A percentile compares a stretch with the other conserved stretches of the same genome.
These are phyloP conservation scores for Boletus bicolor DNA, from an alignment of 768 basidiomycete genomes.

Conservation along the genomic window DNA sequence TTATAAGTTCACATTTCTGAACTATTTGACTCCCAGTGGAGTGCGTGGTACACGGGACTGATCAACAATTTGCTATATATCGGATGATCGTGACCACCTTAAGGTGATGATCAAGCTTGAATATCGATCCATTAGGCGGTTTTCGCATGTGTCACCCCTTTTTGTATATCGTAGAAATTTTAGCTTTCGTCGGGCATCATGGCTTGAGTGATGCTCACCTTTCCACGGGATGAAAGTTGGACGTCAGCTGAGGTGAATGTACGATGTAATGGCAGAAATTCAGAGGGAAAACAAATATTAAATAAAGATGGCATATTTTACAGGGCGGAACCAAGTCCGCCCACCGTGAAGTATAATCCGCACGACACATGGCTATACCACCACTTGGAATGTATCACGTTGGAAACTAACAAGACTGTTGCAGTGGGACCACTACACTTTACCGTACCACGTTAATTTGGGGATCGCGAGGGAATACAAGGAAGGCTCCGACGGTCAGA, in stretches of 20 bases:
- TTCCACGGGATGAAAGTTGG: neutral
- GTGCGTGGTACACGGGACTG: neutral
- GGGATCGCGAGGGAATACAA: neutral
- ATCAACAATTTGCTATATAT: neutral
- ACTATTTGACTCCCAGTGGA: neutral
- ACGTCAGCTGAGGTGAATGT: neutral
- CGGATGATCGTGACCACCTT: neutral
- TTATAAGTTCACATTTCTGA: too few relatives aligned
- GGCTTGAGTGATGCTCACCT: neutral
- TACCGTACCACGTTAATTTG: neutral
- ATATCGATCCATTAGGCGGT: neutral
- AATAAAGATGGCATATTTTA: neutral
- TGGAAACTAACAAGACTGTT: neutral
- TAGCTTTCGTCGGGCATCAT: neutral
- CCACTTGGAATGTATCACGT: neutral
- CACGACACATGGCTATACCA: neutral
- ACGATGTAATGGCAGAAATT: neutral
- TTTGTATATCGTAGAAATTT: neutral
- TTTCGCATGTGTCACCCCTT: neutral
- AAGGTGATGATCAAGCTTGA: neutral
- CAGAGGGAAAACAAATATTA: neutral
- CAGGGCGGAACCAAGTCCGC: neutral
- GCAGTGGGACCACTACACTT: neutral
- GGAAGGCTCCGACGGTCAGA: neutral
- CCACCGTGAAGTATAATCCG: neutral